These are phyloP conservation scores for Trichoderma semiorbis DNA, from an alignment of 2,329 filamentous ascomycete species.

Conservation along the genomic window DNA sequence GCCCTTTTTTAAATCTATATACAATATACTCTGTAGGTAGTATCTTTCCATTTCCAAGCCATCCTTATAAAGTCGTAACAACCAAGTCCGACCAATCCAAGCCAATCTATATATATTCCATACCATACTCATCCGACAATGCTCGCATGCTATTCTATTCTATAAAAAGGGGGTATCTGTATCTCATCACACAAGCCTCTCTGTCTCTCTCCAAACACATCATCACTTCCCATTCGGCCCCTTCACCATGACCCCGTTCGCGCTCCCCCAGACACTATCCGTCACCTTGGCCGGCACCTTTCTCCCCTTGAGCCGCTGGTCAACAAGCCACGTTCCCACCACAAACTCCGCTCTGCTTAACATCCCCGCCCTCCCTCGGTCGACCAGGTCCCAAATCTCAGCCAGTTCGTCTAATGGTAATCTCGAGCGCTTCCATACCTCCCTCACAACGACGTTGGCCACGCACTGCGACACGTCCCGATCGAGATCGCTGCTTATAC, in stretches of 20 bases:
- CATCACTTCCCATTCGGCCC: conserved; percentile 30
- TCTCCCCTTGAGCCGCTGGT: conserved; percentile 73
- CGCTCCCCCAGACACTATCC: conserved; percentile 74
- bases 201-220: not conserved
- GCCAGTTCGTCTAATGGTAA: conserved; percentile 65
- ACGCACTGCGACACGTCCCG: conserved; percentile 49
- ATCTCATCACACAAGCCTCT: not conserved
- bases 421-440: conserved; percentile 72
- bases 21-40: not conserved
- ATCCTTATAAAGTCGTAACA: not conserved
- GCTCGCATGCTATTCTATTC: not conserved
- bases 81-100: not conserved
- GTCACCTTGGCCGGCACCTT: conserved; percentile 70
- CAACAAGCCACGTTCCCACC: conserved; percentile 78
- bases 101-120: not conserved
- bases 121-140: not conserved
- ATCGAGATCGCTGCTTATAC: conserved; percentile 20
- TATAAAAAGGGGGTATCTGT: not conserved
- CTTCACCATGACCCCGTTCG: conserved; percentile 43
- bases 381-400: conserved; percentile 75
- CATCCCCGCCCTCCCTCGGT: conserved; percentile 50
- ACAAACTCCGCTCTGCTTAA: conserved; percentile 71
- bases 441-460: conserved; percentile 64
- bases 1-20: not conserved
- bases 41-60: not conserved